These are phyloP conservation scores for Priceomyces carsonii DNA, from an alignment of 805 yeast genomes.

Conservation along the genomic window DNA sequence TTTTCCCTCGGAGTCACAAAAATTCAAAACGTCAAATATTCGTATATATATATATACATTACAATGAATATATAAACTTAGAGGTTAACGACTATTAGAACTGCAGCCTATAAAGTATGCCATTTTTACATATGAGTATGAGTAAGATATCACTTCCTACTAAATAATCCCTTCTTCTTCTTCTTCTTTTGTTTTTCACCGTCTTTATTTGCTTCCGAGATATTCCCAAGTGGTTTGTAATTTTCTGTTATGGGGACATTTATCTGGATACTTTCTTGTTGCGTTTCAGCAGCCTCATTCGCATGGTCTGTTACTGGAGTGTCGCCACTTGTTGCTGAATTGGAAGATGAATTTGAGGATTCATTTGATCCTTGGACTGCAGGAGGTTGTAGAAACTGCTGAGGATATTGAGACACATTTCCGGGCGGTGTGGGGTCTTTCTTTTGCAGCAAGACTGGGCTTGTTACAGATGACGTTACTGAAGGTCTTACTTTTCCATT, in stretches of 20 bases:
- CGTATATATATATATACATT: not conserved
- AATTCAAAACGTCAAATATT: not conserved
- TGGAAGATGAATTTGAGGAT: constrained; percentile 22
- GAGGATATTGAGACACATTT: constrained; percentile 8
- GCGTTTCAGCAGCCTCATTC: constrained; percentile 15
- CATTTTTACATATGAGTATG: too few relatives aligned
- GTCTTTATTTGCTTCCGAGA: constrained; percentile 17
- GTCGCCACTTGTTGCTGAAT: constrained; percentile 19
- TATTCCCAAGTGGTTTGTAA: constrained; percentile 29
- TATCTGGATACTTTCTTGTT: constrained; percentile 11
- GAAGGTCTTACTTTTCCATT: constrained; percentile 16
- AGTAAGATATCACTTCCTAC: too few relatives aligned
- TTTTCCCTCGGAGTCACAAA: too few relatives aligned
- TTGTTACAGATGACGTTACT: constrained; percentile 4
- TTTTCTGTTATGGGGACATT: constrained; percentile 17
- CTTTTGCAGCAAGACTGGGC: not conserved
- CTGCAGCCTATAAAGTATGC: constrained; percentile 1
- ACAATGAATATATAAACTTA: constrained; percentile 1
- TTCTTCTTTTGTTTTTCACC: constrained; percentile 19
- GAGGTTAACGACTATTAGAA: too few relatives aligned
- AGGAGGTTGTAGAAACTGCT: constrained; percentile 20
- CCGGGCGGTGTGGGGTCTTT: constrained; percentile 4
- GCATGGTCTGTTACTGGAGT: constrained; percentile 18
- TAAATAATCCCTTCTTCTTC: constrained; percentile 31
- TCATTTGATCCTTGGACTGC: constrained; percentile 17